phyloP scores from a whole-genome alignment of 345 rosid genomes.

The Citrus medica region DNA sequence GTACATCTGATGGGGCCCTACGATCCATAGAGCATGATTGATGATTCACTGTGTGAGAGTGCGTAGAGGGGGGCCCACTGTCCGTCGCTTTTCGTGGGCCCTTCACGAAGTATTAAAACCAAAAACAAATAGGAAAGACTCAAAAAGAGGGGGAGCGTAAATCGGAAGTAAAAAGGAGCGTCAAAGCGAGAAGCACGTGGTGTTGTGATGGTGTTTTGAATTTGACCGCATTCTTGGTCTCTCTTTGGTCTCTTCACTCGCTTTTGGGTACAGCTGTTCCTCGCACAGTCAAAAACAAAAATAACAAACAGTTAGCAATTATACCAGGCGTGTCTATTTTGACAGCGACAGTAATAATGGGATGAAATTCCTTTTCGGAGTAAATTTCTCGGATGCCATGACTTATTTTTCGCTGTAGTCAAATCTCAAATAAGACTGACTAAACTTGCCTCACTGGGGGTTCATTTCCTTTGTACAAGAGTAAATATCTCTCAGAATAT shows the following conservation, averaged over 20 bases:
- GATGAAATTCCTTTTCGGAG: neutral
- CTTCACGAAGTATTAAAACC: neutral
- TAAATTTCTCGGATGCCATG: neutral
- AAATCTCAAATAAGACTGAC: neutral
- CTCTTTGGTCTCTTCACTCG: neutral
- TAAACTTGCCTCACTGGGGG: no score
- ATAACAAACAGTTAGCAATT: neutral
- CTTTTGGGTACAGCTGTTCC: neutral
- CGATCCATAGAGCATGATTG: neutral
- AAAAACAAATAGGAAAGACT: no score
- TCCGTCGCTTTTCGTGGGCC: neutral
- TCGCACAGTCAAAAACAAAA: neutral
- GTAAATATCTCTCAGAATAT: no score
- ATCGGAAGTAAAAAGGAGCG: neutral
- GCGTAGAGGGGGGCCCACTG: neutral
- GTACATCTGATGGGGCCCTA: no score
- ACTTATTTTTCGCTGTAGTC: neutral
- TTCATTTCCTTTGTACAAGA: no score
- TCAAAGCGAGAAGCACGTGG: conserved; percentile 6
- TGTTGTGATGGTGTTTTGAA: neutral
- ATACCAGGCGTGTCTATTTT: neutral
- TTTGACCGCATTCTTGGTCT: neutral
- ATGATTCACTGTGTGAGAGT: neutral
- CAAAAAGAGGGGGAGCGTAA: neutral
- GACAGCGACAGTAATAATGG: neutral